Evolutionary conservation across 306 rosid genomes (phyloP).

Genomic region (Begonia loranthoides): DNA sequence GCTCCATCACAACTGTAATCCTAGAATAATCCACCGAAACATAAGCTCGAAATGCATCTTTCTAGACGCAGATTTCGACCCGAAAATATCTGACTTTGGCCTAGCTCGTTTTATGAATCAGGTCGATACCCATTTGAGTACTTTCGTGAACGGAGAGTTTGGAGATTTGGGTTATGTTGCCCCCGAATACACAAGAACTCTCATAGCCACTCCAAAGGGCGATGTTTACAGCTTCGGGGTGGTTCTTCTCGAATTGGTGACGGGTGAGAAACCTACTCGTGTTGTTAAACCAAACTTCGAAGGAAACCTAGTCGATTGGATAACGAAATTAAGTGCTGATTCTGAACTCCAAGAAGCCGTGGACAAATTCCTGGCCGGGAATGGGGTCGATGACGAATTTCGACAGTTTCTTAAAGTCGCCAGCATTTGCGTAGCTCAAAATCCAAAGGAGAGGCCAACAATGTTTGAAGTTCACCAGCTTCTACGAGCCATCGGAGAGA

Average conservation of each 20-base stretch:
- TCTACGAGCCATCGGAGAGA: conserved; percentile 66
- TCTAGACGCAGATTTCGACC: conserved; percentile 62
- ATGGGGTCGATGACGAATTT: conserved; percentile 59
- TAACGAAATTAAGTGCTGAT: conserved; percentile 29
- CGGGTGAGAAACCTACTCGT: conserved; percentile 67
- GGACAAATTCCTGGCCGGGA: conserved; percentile 43
- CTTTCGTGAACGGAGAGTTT: conserved; percentile 87
- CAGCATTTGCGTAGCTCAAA: conserved; percentile 44
- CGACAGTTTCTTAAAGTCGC: conserved; percentile 87
- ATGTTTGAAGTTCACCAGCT: conserved; percentile 95
- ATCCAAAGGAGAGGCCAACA: conserved; percentile 79
- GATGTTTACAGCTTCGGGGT: conserved; percentile 84
- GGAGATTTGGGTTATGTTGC: conserved; percentile 94
- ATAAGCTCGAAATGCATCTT: conserved; percentile 88
- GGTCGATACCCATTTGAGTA: conserved; percentile 87
- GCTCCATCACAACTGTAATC: conserved; percentile 96
- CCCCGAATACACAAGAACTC: conserved; percentile 79
- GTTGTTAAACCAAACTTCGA: conserved; percentile 60
- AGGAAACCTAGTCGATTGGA: conserved; percentile 85
- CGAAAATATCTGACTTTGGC: conserved; percentile 87
- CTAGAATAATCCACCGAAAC: conserved; percentile 86
- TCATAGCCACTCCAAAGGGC: conserved; percentile 89
- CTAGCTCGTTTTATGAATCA: conserved; percentile 96
- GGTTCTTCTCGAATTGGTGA: conserved; percentile 87
- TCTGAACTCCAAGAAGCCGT: conserved; percentile 45